Base-by-base conservation (phyloP, 345 rosid species). In the Melastoma malabathricum region DNA sequence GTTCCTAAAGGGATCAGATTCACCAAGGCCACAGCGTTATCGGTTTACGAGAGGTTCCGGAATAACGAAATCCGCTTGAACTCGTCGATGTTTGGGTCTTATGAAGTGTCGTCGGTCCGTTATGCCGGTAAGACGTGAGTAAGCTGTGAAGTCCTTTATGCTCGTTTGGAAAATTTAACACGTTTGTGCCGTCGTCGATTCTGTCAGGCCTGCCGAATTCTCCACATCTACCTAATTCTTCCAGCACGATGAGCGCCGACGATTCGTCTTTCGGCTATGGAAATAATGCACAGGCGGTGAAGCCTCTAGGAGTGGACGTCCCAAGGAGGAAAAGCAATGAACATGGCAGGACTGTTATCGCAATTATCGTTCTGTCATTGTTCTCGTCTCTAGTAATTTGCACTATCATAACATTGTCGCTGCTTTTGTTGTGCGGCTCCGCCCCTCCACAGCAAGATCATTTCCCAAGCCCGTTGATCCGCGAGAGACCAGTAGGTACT, bases 241-340 rank as follows among this genome's bases (percentile, higher is more conserved):
- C 87, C 87, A 62, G 70, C 55, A 66, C 55, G 43, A 56, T 74
- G 18, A 59, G 58, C 2, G 18, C 44, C 12, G 68, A 77, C 45
- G 60, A 61, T 51, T 66, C 73, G 47, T 78, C 84, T 3, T 66
- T 59, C 49, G 72, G 73, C 45, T 65, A 20, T 25, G 63, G 48
- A 29, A 54, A 67, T 48, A 47, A 56, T 44, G 80, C 77, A 13
- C 57, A 45, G 27, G 43, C 63, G 12, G 18, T 68, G 46, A 83
- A 83, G 55, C 92, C 92, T 18, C 53, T 80, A 62, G 92, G 86
- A 38, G 84, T 77, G 50, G 64, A 72, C 48, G 75, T 83, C 44
- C 71, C 65, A 0, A 70, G 55, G 66, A 65, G 63, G 55, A 68
- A 61, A 54, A 68, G 58, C 34, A 64, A 61, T 3, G 64, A 75